phyloP scores from a whole-genome alignment of 257 asterid genomes.

The Scutellaria barbata region DNA sequence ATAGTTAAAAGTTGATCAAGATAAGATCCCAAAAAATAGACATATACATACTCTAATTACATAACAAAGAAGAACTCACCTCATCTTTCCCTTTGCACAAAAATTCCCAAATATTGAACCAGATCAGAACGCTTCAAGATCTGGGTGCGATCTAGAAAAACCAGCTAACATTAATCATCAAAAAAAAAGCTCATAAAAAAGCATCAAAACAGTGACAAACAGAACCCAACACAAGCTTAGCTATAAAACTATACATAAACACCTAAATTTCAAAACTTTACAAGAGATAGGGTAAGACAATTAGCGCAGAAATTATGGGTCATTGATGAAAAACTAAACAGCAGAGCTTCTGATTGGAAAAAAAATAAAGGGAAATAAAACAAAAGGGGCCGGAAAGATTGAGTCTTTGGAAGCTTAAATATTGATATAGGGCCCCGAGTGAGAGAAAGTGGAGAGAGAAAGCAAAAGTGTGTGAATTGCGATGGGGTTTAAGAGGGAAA shows the following conservation, averaged over 20 bases:
- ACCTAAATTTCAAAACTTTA: constrained; percentile 26
- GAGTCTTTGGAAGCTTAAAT: constrained; percentile 51
- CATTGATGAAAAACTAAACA: constrained; percentile 48
- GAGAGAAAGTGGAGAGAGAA: constrained; percentile 42
- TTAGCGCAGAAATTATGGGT: constrained; percentile 41
- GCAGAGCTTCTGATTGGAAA: constrained; percentile 33
- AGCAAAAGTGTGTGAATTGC: constrained; percentile 27
- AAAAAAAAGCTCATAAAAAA: constrained; percentile 43
- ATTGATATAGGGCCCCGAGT: constrained; percentile 45
- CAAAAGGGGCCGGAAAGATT: constrained; percentile 39
- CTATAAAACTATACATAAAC: constrained; percentile 35
- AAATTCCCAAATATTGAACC: constrained; percentile 41
- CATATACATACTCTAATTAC: constrained; percentile 30
- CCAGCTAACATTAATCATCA: constrained; percentile 51
- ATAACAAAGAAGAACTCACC: constrained; percentile 46
- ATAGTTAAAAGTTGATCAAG: constrained; percentile 24
- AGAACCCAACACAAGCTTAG: constrained; percentile 38
- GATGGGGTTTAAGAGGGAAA: constrained; percentile 41
- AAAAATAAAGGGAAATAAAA: neutral
- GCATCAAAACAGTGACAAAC: constrained; percentile 39
- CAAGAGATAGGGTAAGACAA: constrained; percentile 17
- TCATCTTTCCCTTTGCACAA: constrained; percentile 32
- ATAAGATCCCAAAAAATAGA: constrained; percentile 39
- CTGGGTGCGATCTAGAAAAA: constrained; percentile 72
- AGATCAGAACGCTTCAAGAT: constrained; percentile 67